Base-by-base conservation (phyloP, 352 stramenopile genomes). In the Phytophthora crassamura region DNA sequence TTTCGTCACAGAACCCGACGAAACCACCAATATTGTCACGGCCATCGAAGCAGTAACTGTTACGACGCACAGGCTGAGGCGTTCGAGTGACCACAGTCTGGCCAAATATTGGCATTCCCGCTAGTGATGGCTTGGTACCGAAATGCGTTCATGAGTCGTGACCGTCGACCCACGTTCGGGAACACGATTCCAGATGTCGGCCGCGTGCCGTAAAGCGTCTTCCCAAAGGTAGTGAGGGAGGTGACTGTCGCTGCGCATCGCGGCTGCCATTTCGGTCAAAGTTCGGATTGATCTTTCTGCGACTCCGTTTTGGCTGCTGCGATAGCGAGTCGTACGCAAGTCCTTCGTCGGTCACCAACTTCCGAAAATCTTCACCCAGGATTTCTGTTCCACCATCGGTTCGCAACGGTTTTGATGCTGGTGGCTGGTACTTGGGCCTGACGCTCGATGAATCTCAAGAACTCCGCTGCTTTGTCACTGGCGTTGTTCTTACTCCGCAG, bases 271-370 rank as follows among this genome's bases (percentile, higher is more conserved):
- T 47, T 62, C 54, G 2, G 42, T 62, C 33, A 48, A 1, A 0
- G 32, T 62, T 10, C 33, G 7, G 1, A 62, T 62, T 0, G 54
- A 8, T 47, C 54, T 18, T 32, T 54, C 42, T 16, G 54, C 42
- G n/a, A 53, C 33, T 0, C 34, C 54, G 32, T 62, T 62, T 34
- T 47, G 42, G 15, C 41, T 47, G 9, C 42, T 54, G 6, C 42
- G 43, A 48, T 54, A 62, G 8, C 42, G 42, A 3, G 54, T 53
- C 0, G 54, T 62, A 39, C 54, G 42, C 8, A 11, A 60, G n/a
- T 5, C 52, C 39, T 51, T 36, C 52, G 18, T 33, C 18, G 0
- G 20, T 14, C 18, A 48, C 41, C n/a, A 34, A 34, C 11, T 48
- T 48, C 3, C 41, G 18, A 18, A 48, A 48, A 7, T 48, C 18